Base-by-base conservation (phyloP, 176 grass and related monocot species). In the Paspalum vaginatum region DNA sequence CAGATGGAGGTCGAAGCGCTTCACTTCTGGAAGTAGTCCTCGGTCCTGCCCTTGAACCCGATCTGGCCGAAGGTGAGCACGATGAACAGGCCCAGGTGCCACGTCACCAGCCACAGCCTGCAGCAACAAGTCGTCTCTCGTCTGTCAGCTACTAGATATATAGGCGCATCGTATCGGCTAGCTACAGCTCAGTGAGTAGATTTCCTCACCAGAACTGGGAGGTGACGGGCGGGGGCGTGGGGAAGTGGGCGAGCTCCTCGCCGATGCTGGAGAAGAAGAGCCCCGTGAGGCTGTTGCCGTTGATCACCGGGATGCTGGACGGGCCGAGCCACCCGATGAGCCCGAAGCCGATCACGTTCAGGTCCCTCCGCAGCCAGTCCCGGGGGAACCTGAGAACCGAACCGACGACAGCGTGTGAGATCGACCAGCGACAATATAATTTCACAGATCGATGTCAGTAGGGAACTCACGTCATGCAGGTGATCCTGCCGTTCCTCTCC, bases 11-110 rank as follows among this genome's bases (percentile, higher is more conserved):
- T 12, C 38, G 5, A 1, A 1, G 13, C 0, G 21, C 46, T 65
- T 59, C 68, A 77, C 85, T 85, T 72, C 78, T 94, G 56, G 58
- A 98, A 95, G 92, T 99, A 99, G 41, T 82, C 86, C 70, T 98
- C 96, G 14, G 84, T 90, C 93, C 93, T 99, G 48, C 92, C 96
- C 84, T 99, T 99, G 88, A 99, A 99, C 2, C 96, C 96, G 88
- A 99, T 95, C 86, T 99, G 96, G 11, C 96, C 96, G 40, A 99
- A 99, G 61, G 90, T 95, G 59, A 99, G 92, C 61, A 72, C 77
- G 13, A 98, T 63, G 92, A 98, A 98, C 18, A 98, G 88, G 8
- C 95, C 95, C 7, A 98, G 51, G 71, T 98, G 92, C 95, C 95
- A 94, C 40, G 92, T 94, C 44, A 94, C 81, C 84, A 94, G 11